phyloP scores from a whole-genome alignment of 371 early-diverging fungal species.

The Lichtheimia ornata region DNA sequence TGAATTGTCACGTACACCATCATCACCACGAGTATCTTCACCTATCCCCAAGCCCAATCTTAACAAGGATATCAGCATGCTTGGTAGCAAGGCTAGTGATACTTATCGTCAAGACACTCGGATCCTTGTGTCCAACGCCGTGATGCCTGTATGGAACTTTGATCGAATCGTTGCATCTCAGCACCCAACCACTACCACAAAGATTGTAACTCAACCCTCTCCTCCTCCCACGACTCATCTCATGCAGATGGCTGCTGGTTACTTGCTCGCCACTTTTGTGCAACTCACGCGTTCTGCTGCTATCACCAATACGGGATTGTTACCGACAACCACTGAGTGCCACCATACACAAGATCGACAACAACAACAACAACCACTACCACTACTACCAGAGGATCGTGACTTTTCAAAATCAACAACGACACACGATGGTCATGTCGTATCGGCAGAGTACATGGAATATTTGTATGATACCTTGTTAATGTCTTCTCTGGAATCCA shows the following conservation, averaged over 20 bases:
- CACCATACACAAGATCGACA: not conserved
- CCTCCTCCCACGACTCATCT: not conserved
- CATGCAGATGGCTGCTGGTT: constrained; percentile 22
- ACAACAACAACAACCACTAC: constrained; percentile 7
- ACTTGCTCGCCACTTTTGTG: constrained; percentile 30
- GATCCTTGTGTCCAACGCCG: constrained; percentile 50
- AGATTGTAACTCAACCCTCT: not conserved
- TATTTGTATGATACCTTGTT: constrained; percentile 48
- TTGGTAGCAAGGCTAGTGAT: constrained; percentile 47
- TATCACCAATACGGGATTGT: constrained; percentile 5
- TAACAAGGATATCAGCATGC: constrained; percentile 48
- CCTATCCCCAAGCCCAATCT: constrained; percentile 42
- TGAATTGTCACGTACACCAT: constrained; percentile 16
- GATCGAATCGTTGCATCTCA: constrained; percentile 29
- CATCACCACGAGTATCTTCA: constrained; percentile 36
- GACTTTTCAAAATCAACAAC: constrained; percentile 23
- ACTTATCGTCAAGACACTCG: constrained; percentile 50
- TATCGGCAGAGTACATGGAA: constrained; percentile 37
- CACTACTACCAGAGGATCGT: constrained; percentile 38
- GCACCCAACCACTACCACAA: constrained; percentile 7
- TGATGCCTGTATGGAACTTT: constrained; percentile 51
- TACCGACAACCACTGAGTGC: not conserved
- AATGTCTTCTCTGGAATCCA: constrained; percentile 33
- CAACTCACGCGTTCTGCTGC: constrained; percentile 24
- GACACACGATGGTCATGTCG: constrained; percentile 6